phyloP scores from a whole-genome alignment of 257 asterid genomes.

The Gardenia jasminoides region DNA sequence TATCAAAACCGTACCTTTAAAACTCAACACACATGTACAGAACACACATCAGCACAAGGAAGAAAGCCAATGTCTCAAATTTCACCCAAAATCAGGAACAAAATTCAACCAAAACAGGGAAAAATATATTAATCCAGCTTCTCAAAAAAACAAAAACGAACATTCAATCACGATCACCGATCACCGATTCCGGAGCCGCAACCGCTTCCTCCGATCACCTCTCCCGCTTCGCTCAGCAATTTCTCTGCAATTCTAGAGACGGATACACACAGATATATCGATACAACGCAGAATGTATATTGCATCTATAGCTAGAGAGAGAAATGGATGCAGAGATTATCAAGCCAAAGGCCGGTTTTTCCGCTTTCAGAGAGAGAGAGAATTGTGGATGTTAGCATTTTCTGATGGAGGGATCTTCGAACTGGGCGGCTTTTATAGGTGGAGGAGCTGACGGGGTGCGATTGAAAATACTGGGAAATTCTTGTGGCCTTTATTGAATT shows the following conservation, averaged over 20 bases:
- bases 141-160: conserved; percentile 38
- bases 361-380: not conserved
- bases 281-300: not conserved
- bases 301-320: not conserved
- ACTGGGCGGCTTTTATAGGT: conserved; percentile 9
- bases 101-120: not conserved
- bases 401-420: not conserved
- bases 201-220: conserved; percentile 22
- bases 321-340: not conserved
- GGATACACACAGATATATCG: conserved; percentile 3
- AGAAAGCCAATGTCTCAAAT: not conserved
- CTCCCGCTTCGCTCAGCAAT: conserved; percentile 8
- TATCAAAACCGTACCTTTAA: conserved; percentile 3
- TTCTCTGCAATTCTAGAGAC: conserved; percentile 15
- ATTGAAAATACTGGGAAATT: not conserved
- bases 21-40: not conserved
- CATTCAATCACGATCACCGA: conserved; percentile 33
- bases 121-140: not conserved
- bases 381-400: too few relatives aligned
- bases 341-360: not conserved
- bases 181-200: conserved; percentile 20
- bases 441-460: not conserved
- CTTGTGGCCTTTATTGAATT: not conserved
- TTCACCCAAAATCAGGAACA: not conserved
- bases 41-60: not conserved